phyloP scores from a whole-genome alignment of 2,329 filamentous ascomycete genomes.

The Calcarisporium arbuscula region DNA sequence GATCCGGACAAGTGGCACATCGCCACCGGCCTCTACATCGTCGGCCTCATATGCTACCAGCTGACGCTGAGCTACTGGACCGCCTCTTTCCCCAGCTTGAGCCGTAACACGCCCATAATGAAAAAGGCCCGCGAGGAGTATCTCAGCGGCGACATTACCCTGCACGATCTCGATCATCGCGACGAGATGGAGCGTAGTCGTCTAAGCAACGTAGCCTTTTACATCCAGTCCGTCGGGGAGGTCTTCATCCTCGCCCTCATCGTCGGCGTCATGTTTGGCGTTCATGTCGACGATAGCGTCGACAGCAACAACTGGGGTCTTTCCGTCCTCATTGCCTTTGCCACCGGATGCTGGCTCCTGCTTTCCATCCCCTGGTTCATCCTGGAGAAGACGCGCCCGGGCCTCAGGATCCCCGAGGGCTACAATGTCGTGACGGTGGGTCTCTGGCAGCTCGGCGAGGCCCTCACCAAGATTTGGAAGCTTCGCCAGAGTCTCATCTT shows the following conservation, averaged over 20 bases:
- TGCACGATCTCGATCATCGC: slow-evolving; percentile 52
- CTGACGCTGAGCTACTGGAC: slow-evolving; percentile 65
- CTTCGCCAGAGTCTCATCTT: slow-evolving; percentile 61
- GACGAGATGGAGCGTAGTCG: slow-evolving; percentile 59
- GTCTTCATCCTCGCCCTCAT: slow-evolving; percentile 58
- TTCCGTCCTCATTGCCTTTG: slow-evolving; percentile 59
- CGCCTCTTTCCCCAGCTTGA: slow-evolving; percentile 43
- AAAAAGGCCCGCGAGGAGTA: slow-evolving; percentile 25
- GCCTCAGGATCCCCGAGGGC: slow-evolving; percentile 33
- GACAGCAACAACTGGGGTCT: slow-evolving; percentile 62
- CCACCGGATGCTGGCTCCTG: slow-evolving; percentile 56
- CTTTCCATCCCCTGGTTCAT: slow-evolving; percentile 62
- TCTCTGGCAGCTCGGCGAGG: slow-evolving; percentile 55
- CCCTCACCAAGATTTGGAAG: slow-evolving; percentile 53
- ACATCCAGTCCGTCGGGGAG: slow-evolving; percentile 56
- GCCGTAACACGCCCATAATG: slow-evolving; percentile 27
- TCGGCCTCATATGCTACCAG: slow-evolving; percentile 61
- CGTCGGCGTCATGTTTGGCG: slow-evolving; percentile 55
- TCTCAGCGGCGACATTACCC: slow-evolving; percentile 40
- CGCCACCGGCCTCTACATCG: slow-evolving; percentile 57
- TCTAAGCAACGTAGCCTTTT: slow-evolving; percentile 58
- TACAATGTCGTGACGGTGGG: slow-evolving; percentile 50
- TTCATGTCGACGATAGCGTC: slow-evolving; percentile 52
- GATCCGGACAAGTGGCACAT: slow-evolving; percentile 52
- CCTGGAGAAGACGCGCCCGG: slow-evolving; percentile 57